phyloP scores from a whole-genome alignment of 2,329 filamentous ascomycete genomes.

The Zymoseptoria passerinii region DNA sequence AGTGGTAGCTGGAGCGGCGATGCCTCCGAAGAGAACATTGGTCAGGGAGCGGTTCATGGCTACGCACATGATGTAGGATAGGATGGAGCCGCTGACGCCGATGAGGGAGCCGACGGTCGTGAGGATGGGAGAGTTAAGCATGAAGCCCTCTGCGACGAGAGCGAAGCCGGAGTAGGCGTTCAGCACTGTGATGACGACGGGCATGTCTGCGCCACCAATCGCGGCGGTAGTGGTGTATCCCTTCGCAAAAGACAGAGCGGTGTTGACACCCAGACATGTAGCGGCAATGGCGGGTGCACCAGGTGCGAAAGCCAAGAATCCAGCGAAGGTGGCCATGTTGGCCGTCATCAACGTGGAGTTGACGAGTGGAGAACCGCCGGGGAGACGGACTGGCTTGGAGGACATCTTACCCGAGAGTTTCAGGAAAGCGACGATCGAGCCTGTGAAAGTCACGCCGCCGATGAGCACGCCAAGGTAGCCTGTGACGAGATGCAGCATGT shows the following conservation, averaged over 20 bases:
- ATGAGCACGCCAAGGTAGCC: slow-evolving; percentile 82
- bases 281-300: slow-evolving; percentile 72
- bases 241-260: slow-evolving; percentile 71
- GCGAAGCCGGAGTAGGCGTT: slow-evolving; percentile 90
- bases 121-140: slow-evolving; percentile 79
- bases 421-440: slow-evolving; percentile 80
- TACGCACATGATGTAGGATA: slow-evolving; percentile 80
- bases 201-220: slow-evolving; percentile 92
- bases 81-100: slow-evolving; percentile 78
- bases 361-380: slow-evolving; percentile 60
- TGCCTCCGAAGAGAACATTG: slow-evolving; percentile 82
- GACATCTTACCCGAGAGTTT: slow-evolving; percentile 79
- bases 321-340: slow-evolving; percentile 75
- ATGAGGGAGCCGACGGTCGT: slow-evolving; percentile 82
- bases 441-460: slow-evolving; percentile 76
- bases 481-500: slow-evolving; percentile 74
- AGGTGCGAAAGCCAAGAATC: slow-evolving; percentile 73
- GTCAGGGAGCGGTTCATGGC: slow-evolving; percentile 88
- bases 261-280: slow-evolving; percentile 66
- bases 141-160: slow-evolving; percentile 81
- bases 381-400: slow-evolving; percentile 63
- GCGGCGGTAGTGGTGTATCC: slow-evolving; percentile 81
- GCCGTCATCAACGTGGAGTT: slow-evolving; percentile 67
- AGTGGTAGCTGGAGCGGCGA: slow-evolving; percentile 53
- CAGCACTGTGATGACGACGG: slow-evolving; percentile 79